These are phyloP conservation scores for Phytophthora vignae DNA, from an alignment of 352 stramenopile genomes.

Conservation along the genomic window DNA sequence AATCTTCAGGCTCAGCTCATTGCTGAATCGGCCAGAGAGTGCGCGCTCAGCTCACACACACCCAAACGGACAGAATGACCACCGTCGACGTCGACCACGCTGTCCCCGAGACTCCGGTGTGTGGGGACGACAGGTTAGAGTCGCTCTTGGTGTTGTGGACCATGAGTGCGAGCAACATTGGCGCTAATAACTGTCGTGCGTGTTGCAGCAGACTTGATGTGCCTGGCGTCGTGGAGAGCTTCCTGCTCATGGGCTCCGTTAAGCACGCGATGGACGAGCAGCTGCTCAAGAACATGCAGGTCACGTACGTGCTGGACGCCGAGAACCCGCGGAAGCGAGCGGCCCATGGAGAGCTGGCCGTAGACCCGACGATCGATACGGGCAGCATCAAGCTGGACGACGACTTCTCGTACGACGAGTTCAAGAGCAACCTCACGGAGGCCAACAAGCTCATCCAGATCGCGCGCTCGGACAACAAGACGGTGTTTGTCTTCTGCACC, in stretches of 20 bases:
- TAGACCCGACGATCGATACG: conserved; percentile 39
- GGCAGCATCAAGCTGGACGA: conserved; percentile 70
- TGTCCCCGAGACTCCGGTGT: conserved; percentile 9
- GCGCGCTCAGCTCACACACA: background rate
- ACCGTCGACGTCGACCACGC: conserved; percentile 23
- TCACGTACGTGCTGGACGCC: conserved; percentile 60
- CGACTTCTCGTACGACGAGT: conserved; percentile 67
- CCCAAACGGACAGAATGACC: conserved; percentile 26
- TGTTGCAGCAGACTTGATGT: conserved; percentile 59
- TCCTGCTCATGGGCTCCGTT: conserved; percentile 68
- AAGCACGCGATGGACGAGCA: conserved; percentile 61
- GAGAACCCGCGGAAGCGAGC: conserved; percentile 73
- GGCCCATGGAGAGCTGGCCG: conserved; percentile 18
- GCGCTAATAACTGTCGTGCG: no score
- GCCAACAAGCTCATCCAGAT: conserved; percentile 60
- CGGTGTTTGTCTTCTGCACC: conserved; percentile 76
- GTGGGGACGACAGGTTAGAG: conserved; percentile 29
- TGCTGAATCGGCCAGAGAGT: conserved; percentile 25
- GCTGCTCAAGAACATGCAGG: conserved; percentile 65
- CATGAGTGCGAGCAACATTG: no score
- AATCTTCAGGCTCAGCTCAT: conserved; percentile 23
- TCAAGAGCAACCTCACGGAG: conserved; percentile 48
- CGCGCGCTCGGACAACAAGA: conserved; percentile 50
- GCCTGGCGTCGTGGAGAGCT: conserved; percentile 61
- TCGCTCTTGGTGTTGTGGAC: background rate